Base-by-base conservation (phyloP, 768 basidiomycete genomes). In the Rhodotorula kratochvilovae region DNA sequence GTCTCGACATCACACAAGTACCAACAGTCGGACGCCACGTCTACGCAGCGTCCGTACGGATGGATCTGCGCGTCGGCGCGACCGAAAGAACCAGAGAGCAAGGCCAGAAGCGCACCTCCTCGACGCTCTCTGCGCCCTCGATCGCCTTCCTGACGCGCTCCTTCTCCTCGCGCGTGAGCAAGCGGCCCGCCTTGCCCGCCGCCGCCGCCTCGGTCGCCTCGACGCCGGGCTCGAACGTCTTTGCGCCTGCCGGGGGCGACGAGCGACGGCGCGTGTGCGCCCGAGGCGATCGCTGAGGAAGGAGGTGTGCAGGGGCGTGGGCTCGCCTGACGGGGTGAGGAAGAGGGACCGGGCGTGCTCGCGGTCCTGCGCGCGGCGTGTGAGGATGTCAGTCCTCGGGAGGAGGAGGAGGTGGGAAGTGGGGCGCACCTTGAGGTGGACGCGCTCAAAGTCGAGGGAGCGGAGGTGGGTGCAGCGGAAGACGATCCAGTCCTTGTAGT, bases 401-500 rank as follows among this genome's bases (percentile, higher is more conserved):
- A 71, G 70, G 67, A 17, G 10, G n/a, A 48, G 25, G 13, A 57
- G 42, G 19, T 23, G 50, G 42, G 51, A 57, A 36, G 5, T 29
- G 13, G 42, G 39, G 39, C 77, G 29, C 83, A 92, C 92, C 87
- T 92, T 92, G 81, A 93, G 91, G 80, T 89, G 88, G 78, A 95
- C 90, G 82, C 92, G 87, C 85, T 92, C 90, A 82, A 91, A 95
- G 86, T 95, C 92, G 79, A 95, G 85, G 82, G 92, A 90, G 85
- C 92, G 88, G 79, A 95, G 85, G 79, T 86, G 85, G 81, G 89
- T 87, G 84, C 92, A 84, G 83, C 88, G 87, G 87, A 87, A 92
- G 77, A 90, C 87, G 84, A 93, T 86, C 92, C 92, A 95, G 84
- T 92, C 90, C 84, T 91, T 90, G 84, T 94, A 95, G 87, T 89